Conservation (phyloP, 2,329 filamentous ascomycete species). For the Teratosphaeria epicoccoides region DNA sequence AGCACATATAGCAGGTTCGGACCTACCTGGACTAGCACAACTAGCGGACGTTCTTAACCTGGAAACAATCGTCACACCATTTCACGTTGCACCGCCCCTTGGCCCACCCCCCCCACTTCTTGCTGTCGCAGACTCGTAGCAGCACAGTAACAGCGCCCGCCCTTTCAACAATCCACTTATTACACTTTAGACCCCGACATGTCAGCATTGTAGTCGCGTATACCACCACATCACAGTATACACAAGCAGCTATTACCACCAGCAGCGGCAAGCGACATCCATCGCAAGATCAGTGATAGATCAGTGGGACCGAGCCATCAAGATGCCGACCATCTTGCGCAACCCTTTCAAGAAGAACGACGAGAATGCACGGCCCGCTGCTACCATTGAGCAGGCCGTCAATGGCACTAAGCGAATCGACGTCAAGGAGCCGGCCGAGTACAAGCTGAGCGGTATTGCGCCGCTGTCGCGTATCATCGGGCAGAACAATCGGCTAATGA, state of each 20-base stretch:
- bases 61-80: not conserved
- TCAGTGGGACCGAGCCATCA: not conserved
- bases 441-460: conserved; percentile 40
- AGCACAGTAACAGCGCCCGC: not conserved
- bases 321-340: conserved; percentile 28
- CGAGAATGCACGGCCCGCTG: conserved; percentile 23
- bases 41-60: not conserved
- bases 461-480: not conserved
- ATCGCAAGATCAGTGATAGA: not conserved
- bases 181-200: not conserved
- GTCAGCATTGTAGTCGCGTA: not conserved
- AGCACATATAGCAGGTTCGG: too few relatives aligned
- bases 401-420: conserved; percentile 29
- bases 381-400: conserved; percentile 4
- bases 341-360: conserved; percentile 30
- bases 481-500: conserved; percentile 1
- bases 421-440: conserved; percentile 37
- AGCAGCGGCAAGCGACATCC: not conserved
- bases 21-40: not conserved
- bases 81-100: not conserved
- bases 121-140: too few relatives aligned
- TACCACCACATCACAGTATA: not conserved
- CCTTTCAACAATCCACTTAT: not conserved
- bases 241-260: not conserved
- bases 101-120: not conserved